A percentile compares a stretch with the other conserved stretches of the same genome.
Evolutionary conservation across 345 rosid species (phyloP).

Genomic region (thale cress (Arabidopsis thaliana)): DNA sequence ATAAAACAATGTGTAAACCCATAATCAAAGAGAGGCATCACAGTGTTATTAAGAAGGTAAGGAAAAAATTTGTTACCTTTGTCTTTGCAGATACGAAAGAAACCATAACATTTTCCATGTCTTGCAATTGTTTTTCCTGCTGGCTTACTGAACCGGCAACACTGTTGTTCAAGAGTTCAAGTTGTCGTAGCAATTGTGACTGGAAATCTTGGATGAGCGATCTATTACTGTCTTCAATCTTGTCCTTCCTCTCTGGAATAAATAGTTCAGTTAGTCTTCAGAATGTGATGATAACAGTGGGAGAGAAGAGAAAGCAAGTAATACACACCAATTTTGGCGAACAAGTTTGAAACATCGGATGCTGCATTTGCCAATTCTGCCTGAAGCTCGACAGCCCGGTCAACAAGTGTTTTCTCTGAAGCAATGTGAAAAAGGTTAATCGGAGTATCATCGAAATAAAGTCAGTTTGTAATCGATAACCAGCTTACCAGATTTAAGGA

Average conservation of each 20-base stretch:
- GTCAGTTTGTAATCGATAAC: conserved; percentile 1
- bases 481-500: conserved; percentile 84
- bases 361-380: conserved; percentile 82
- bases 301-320: conserved; percentile 25
- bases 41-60: conserved; percentile 2
- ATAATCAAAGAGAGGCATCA: conserved; percentile 2
- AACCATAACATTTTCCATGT: conserved; percentile 90
- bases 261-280: conserved; percentile 33
- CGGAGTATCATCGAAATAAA: conserved; percentile 8
- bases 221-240: conserved; percentile 86
- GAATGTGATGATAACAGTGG: conserved; percentile 29
- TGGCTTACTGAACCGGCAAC: conserved; percentile 81
- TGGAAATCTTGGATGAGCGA: conserved; percentile 76
- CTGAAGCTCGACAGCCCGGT: conserved; percentile 82
- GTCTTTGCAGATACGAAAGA: conserved; percentile 86
- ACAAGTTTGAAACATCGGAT: conserved; percentile 81
- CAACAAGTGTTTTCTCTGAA: conserved; percentile 86
- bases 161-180: conserved; percentile 76
- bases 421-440: conserved; percentile 24
- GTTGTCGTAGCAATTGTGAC: conserved; percentile 73
- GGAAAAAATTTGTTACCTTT: conserved; percentile 51
- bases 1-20: conserved; percentile 7
- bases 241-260: conserved; percentile 87
- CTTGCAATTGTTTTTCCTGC: conserved; percentile 85
- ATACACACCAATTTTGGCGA: conserved; percentile 79